Evolutionary conservation across 768 basidiomycete species (phyloP), one percentile per base, ranked within the genome.

Genomic region (Tubosaeta brunneosetosa): DNA sequence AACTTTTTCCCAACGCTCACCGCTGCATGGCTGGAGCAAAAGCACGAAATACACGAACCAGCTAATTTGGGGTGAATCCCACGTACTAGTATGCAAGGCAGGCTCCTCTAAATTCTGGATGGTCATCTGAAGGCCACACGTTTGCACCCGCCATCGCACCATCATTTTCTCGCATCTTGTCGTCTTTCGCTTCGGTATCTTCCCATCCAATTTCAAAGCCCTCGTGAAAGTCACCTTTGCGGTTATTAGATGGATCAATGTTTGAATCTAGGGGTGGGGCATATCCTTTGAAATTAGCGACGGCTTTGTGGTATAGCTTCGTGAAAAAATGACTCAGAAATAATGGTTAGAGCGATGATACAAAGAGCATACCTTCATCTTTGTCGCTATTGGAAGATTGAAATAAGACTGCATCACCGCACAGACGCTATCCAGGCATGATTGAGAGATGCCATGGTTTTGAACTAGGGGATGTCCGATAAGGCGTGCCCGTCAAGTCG

Each of bases 181-280:
- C 63, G 25, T 57, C 50, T 51, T 63, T 63, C 8, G 60, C 51
- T 11, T 72, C 60, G 0, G 78, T 63, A 25, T 73, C 68, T 63
- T 91, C 87, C 77, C 81, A 85, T 3, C 91, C 90, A 51, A 95
- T 77, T 60, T 93, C 86, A 66, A 94, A 95, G 3, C 87, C 92
- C 66, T 97, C 93, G 63, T 94, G 91, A 49, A 94, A 69, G 64
- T 97, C 94, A 1, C 93, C 93, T n/a, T 79, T 71, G 44, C 80
- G 79, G 22, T 78, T 73, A 44, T 82, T 81, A 8, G 59, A 52
- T 0, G 88, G 83, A 60, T 93, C 80, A 49, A 84, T 86, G 64
- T 91, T 91, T 46, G 80, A 82, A 50, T 83, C 85, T 6, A 86
- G 74, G 3, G 91, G 66, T 3, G 83, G 79, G 48, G 75, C 84